phyloP scores from a whole-genome alignment of 225 moss, liverwort and hornwort species.

The Sphagnum tenellum region DNA sequence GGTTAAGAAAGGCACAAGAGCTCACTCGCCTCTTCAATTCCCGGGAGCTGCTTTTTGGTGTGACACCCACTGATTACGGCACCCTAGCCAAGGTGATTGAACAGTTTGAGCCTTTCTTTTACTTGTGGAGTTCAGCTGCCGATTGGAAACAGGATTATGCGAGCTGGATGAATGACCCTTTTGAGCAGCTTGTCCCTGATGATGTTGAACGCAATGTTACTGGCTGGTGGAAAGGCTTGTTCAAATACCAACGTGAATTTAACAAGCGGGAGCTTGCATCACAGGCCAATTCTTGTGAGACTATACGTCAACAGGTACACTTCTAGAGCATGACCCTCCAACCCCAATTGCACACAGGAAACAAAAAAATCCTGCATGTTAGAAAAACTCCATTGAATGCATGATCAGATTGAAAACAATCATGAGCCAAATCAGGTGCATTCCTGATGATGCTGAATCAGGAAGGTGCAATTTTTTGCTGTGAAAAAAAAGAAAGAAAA shows the following conservation, averaged over 20 bases:
- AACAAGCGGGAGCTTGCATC: slow-evolving; percentile 38
- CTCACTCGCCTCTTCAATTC: slow-evolving; percentile 62
- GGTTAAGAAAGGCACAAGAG: slow-evolving; percentile 44
- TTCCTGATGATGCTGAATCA: no score
- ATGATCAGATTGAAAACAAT: no score
- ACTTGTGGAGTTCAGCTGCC: slow-evolving; percentile 53
- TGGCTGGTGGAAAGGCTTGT: slow-evolving; percentile 69
- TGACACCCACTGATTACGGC: slow-evolving; percentile 37
- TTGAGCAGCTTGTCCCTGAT: slow-evolving; percentile 45
- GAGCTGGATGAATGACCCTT: slow-evolving; percentile 68
- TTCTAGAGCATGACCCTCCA: background rate
- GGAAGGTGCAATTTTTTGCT: no score
- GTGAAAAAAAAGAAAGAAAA: no score
- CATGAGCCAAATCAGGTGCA: no score
- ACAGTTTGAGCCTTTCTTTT: slow-evolving; percentile 58
- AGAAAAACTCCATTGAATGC: no score
- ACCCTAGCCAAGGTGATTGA: slow-evolving; percentile 38
- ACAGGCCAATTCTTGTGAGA: slow-evolving; percentile 48
- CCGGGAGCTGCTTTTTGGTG: slow-evolving; percentile 60
- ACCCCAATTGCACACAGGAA: no score
- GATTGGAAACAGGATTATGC: slow-evolving; percentile 48
- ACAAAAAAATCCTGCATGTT: no score
- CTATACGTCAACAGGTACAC: slow-evolving; percentile 51
- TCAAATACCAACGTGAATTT: slow-evolving; percentile 47
- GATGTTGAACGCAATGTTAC: slow-evolving; percentile 46